Evolutionary conservation across 176 grass and related monocot genomes (phyloP).

Genomic region (Secale cereale): DNA sequence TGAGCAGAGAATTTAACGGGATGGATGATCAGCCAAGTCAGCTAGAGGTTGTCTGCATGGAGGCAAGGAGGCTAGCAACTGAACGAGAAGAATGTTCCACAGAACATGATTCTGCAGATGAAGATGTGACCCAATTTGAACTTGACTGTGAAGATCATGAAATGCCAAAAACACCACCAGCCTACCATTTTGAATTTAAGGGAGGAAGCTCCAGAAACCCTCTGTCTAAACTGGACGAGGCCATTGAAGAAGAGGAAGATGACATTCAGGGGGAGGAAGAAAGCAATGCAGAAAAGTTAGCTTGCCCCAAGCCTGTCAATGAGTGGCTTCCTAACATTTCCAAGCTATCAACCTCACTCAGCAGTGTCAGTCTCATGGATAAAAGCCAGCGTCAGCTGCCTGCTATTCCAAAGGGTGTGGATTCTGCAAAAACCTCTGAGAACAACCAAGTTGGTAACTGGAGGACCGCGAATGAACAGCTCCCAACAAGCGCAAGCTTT

Average conservation of each 20-base stretch:
- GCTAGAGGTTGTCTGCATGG: constrained; percentile 79
- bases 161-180: constrained; percentile 28
- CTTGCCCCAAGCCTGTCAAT: constrained; percentile 27
- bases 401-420: constrained; percentile 24
- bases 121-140: constrained; percentile 60
- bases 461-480: constrained; percentile 63
- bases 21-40: constrained; percentile 81
- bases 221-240: constrained; percentile 64
- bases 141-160: constrained; percentile 60
- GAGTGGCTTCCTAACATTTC: constrained; percentile 53
- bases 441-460: constrained; percentile 45
- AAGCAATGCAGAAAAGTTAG: constrained; percentile 42
- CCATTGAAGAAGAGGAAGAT: constrained; percentile 55
- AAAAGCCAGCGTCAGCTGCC: constrained; percentile 46
- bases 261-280: constrained; percentile 52
- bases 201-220: constrained; percentile 38
- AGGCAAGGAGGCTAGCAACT: constrained; percentile 60
- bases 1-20: constrained; percentile 73
- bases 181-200: constrained; percentile 45
- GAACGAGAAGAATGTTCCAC: constrained; percentile 51
- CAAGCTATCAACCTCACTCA: constrained; percentile 72
- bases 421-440: constrained; percentile 20
- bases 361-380: constrained; percentile 41
- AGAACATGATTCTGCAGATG: constrained; percentile 50
- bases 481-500: constrained; percentile 58